Percentiles rank a stretch among this genome's conserved stretches.
These are phyloP conservation scores for Aspergillus ibericus DNA, from an alignment of 2,329 filamentous ascomycete species.

Conservation along the genomic window DNA sequence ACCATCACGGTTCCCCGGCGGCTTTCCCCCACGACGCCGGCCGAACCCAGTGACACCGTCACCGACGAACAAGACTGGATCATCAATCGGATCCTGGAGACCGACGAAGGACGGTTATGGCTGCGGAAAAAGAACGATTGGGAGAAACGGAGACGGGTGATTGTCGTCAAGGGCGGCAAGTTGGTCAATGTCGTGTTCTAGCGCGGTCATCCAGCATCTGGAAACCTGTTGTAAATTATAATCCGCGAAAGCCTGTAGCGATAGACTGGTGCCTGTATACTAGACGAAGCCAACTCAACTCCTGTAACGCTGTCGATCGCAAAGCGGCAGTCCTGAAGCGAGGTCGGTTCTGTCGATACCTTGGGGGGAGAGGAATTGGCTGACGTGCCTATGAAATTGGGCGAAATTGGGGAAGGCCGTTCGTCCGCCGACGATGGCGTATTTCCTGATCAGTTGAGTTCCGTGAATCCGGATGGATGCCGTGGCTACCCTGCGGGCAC, in stretches of 20 bases:
- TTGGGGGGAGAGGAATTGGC: neutral
- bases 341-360: neutral
- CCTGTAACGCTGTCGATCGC: neutral
- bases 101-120: conserved; percentile 60
- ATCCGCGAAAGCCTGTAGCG: neutral
- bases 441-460: neutral
- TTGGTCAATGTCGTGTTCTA: conserved; percentile 72
- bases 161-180: conserved; percentile 66
- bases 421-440: neutral
- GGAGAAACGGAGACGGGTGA: conserved; percentile 60
- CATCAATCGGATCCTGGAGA: conserved; percentile 60
- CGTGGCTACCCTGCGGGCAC: neutral
- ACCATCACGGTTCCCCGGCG: conserved; percentile 63
- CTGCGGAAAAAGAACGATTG: conserved; percentile 53
- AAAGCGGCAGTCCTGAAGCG: neutral
- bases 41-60: conserved; percentile 12
- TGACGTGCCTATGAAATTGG: too few relatives aligned
- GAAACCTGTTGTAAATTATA: conserved; percentile 3
- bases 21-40: conserved; percentile 37
- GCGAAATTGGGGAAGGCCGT: neutral
- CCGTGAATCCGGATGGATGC: neutral
- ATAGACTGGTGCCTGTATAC: conserved; percentile 5
- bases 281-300: neutral
- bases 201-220: conserved; percentile 9
- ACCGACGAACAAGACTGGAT: conserved; percentile 60